Evolutionary conservation across 768 basidiomycete genomes (phyloP), one percentile per base, ranked within the genome.

Genomic region (Boletus huronensis): DNA sequence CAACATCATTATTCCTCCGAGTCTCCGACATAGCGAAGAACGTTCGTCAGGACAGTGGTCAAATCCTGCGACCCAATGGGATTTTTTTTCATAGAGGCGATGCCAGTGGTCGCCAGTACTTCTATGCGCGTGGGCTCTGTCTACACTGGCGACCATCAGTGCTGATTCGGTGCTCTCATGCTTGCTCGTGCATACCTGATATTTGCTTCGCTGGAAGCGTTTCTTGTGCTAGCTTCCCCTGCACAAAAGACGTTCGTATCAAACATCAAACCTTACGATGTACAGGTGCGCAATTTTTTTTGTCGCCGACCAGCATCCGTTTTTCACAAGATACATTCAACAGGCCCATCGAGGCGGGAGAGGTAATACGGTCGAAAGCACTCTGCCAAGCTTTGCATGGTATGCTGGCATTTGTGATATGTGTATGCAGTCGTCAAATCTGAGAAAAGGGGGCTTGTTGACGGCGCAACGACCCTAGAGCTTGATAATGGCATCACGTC

Each of bases 331-430:
- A 44, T 36, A 10, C 31, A 6, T 35, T 3, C 36, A 35, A 31
- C 47, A 89, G 87, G 87, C 81, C 17, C 88, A 89, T 67, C 82
- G 88, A 48, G 90, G 90, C 31, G 83, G 86, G 57, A 79, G 90
- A 66, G 89, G 89, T 17, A 84, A 87, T 64, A 80, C 82, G 5
- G 76, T 86, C 31, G 89, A 92, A 73, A 90, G 79, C 63, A 85
- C 81, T 13, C 73, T 91, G 26, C 84, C 85, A 2, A 79, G 82
- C 55, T 91, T 91, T 69, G 89, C 89, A 54, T 88, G 87, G 88
- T 88, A 73, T 53, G 60, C 25, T 53, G 31, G 39, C 44, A 25
- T 46, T 38, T 25, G 34, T 44, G 26, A 50, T 71, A 53, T 14
- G 42, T 54, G 44, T 39, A 31, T 53, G n/a, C 29, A 44, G 19